Percentiles rank a stretch among this genome's conserved stretches.
Evolutionary conservation across 2,329 filamentous ascomycete species (phyloP).

Genomic region (Curvularia sp.): DNA sequence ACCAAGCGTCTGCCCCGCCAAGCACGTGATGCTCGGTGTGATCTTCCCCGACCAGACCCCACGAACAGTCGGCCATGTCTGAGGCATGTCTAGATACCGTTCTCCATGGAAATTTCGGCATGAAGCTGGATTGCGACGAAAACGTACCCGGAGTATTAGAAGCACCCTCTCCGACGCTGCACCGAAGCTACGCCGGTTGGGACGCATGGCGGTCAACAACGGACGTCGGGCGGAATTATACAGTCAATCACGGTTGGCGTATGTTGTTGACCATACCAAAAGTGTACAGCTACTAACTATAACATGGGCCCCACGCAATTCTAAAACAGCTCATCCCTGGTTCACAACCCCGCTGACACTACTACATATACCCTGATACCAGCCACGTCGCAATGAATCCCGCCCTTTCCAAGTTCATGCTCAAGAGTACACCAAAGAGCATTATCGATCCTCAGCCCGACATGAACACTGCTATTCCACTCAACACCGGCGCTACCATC

Average conservation of each 20-base stretch:
- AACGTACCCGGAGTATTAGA: conserved; percentile 29
- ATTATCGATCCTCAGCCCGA: conserved; percentile 50
- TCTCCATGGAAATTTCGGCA: conserved; percentile 15
- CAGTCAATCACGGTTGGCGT: conserved; percentile 42
- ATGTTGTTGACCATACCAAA: conserved; percentile 15
- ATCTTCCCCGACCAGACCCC: conserved; percentile 28
- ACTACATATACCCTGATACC: conserved; percentile 39
- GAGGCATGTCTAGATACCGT: conserved; percentile 13
- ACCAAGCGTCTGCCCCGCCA: conserved; percentile 5
- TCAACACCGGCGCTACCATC: conserved; percentile 53
- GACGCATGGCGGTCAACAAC: conserved; percentile 31
- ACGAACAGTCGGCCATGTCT: conserved; percentile 22
- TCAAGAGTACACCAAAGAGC: conserved; percentile 46
- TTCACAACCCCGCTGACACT: conserved; percentile 13
- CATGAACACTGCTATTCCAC: conserved; percentile 50
- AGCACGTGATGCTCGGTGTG: conserved; percentile 33
- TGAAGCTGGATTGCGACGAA: conserved; percentile 17
- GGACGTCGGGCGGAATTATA: conserved; percentile 44
- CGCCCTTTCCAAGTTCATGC: conserved; percentile 51
- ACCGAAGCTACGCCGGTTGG: conserved; percentile 36
- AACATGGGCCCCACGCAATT: conserved; percentile 20
- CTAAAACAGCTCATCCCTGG: conserved; percentile 5
- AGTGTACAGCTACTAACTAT: conserved; percentile 7
- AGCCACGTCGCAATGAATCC: conserved; percentile 45
- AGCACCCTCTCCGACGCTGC: conserved; percentile 17